These are phyloP conservation scores for Pezicula neosporulosa DNA, from an alignment of 2,329 filamentous ascomycete genomes.

Conservation along the genomic window DNA sequence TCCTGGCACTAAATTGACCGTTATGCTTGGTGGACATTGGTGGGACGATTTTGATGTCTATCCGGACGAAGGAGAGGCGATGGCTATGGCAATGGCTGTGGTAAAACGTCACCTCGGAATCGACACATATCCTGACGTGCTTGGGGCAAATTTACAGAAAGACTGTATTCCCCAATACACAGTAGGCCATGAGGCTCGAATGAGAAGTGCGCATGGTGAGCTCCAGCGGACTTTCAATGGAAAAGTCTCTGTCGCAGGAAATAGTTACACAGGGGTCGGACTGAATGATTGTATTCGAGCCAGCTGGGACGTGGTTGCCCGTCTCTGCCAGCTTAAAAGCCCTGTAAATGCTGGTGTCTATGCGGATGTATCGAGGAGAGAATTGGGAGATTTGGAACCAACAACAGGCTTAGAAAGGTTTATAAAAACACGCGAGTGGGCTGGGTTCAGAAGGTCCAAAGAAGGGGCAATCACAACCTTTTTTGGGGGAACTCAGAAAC, in stretches of 20 bases:
- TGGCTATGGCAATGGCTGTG: constrained; percentile 65
- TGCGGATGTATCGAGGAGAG: too few species aligned
- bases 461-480: too few species aligned
- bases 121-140: constrained; percentile 53
- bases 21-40: constrained; percentile 93
- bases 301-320: constrained; percentile 48
- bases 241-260: constrained; percentile 38
- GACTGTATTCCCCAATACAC: constrained; percentile 90
- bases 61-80: constrained; percentile 63
- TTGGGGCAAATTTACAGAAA: constrained; percentile 55
- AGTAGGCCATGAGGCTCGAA: constrained; percentile 59
- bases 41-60: constrained; percentile 65
- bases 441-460: too few species aligned
- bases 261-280: constrained; percentile 43
- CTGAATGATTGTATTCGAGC: constrained; percentile 53
- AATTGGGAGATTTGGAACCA: too few species aligned
- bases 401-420: too few species aligned
- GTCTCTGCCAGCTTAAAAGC: constrained; percentile 7
- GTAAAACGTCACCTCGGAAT: constrained; percentile 75
- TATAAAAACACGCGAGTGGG: too few species aligned
- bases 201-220: constrained; percentile 26
- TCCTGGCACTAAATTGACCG: constrained; percentile 78
- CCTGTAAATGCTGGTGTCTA: too few species aligned
- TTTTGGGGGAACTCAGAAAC: too few species aligned
- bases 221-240: constrained; percentile 26